Evolutionary conservation across 768 basidiomycete species (phyloP).

Genomic region (Hericium alpestre): DNA sequence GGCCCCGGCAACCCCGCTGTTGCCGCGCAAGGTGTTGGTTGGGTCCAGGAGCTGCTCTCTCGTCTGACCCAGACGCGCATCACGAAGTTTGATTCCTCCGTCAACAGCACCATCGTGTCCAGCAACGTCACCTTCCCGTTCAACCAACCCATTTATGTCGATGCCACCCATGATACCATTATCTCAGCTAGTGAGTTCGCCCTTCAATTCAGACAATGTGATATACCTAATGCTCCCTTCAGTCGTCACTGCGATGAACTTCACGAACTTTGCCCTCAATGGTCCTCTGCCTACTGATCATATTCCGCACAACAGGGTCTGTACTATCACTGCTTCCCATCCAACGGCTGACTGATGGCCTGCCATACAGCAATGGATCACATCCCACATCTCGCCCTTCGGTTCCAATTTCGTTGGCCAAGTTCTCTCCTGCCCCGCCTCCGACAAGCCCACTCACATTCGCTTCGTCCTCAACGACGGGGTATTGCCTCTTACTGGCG

Average conservation of each 20-base stretch:
- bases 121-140: slow-evolving; percentile 26
- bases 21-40: slow-evolving; percentile 29
- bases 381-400: slow-evolving; percentile 34
- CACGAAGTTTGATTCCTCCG: slow-evolving; percentile 29
- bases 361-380: slow-evolving; percentile 19
- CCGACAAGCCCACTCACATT: slow-evolving; percentile 13
- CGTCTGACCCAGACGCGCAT: slow-evolving; percentile 29
- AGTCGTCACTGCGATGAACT: neutral
- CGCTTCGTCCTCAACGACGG: slow-evolving; percentile 39
- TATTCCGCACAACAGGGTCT: slow-evolving; percentile 22
- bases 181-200: slow-evolving; percentile 24
- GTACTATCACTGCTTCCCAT: neutral
- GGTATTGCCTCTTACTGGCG: slow-evolving; percentile 31
- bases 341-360: neutral
- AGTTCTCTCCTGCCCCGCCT: slow-evolving; percentile 27
- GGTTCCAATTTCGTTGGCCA: slow-evolving; percentile 36
- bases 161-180: slow-evolving; percentile 37
- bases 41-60: slow-evolving; percentile 33
- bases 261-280: neutral
- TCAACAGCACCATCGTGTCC: slow-evolving; percentile 36
- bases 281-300: slow-evolving; percentile 22
- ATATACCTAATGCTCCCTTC: slow-evolving; percentile 16
- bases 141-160: slow-evolving; percentile 31
- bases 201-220: slow-evolving; percentile 15
- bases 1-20: slow-evolving; percentile 34